Evolutionary conservation across 169 alveolate genomes (phyloP).

Genomic region (Amoebophrya sp.): DNA sequence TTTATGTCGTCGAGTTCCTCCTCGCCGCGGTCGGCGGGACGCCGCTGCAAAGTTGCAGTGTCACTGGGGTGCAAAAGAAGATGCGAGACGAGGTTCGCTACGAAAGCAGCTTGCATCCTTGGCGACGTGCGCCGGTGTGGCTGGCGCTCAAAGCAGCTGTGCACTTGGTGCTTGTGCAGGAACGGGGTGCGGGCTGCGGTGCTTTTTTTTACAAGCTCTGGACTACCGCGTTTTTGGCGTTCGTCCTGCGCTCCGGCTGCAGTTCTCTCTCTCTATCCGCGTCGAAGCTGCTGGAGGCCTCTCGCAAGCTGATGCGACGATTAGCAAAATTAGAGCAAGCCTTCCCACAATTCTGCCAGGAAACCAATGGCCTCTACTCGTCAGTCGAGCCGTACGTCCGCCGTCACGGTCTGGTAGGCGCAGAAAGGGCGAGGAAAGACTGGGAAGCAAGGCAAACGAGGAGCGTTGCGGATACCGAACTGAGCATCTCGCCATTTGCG

Average conservation of each 20-base stretch:
- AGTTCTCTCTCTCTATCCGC: too few relatives aligned
- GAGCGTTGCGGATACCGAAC: not conserved
- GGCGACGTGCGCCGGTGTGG: constrained; percentile 14
- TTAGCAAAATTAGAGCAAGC: not conserved
- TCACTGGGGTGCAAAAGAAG: not conserved
- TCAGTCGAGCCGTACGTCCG: not conserved
- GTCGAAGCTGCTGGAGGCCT: not conserved
- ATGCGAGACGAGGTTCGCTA: constrained; percentile 20
- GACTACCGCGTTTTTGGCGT: too few relatives aligned
- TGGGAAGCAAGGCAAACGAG: not conserved
- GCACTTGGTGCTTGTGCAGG: not conserved
- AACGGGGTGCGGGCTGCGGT: too few relatives aligned
- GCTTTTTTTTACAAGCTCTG: too few relatives aligned
- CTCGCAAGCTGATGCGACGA: not conserved
- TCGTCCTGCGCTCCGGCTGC: too few relatives aligned
- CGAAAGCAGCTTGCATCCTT: not conserved
- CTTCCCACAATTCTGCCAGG: too few relatives aligned
- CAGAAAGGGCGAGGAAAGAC: not conserved
- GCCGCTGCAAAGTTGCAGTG: not conserved
- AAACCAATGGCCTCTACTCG: too few relatives aligned
- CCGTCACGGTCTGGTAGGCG: not conserved
- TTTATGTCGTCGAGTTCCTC: not conserved
- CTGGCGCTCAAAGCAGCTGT: not conserved
- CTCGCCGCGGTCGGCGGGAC: not conserved
- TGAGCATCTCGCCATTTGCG: not conserved